Conservation (phyloP, 352 stramenopile species). For the Phytophthora multivora region DNA sequence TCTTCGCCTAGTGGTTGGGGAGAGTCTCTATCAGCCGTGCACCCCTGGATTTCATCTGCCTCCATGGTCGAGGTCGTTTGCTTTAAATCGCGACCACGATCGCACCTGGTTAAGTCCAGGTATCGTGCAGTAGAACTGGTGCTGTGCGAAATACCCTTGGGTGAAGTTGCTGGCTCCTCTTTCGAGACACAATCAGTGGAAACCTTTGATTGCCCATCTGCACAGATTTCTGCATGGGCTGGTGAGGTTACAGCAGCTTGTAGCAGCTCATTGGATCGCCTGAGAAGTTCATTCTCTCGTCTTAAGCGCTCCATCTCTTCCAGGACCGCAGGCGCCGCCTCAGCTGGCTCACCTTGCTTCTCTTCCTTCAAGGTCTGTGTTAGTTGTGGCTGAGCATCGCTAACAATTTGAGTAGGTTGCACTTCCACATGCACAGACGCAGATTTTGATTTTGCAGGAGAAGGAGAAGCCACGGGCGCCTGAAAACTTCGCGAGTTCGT, state of each 20-base stretch:
- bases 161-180: background rate
- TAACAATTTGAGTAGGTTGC: background rate
- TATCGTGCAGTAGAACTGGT: conserved; percentile 17
- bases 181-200: background rate
- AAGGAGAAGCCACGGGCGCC: background rate
- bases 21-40: too few relatives aligned
- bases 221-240: conserved; percentile 1
- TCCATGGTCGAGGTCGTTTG: background rate
- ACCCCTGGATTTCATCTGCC: too few relatives aligned
- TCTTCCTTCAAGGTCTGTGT: background rate
- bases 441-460: conserved; percentile 2
- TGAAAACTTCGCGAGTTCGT: conserved; percentile 7
- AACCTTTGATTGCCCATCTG: background rate
- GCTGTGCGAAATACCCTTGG: background rate
- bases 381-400: conserved; percentile 2
- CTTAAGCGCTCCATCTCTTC: conserved; percentile 70
- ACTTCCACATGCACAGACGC: background rate
- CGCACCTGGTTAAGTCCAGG: conserved; percentile 24
- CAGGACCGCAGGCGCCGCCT: conserved; percentile 40
- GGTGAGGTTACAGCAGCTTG: conserved; percentile 42
- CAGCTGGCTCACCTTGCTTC: background rate
- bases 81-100: conserved; percentile 27
- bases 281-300: conserved; percentile 67
- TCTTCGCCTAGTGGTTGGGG: background rate
- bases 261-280: conserved; percentile 65